These are phyloP conservation scores for Isabelozyma gotoi DNA, from an alignment of 805 yeast species.

Conservation along the genomic window DNA sequence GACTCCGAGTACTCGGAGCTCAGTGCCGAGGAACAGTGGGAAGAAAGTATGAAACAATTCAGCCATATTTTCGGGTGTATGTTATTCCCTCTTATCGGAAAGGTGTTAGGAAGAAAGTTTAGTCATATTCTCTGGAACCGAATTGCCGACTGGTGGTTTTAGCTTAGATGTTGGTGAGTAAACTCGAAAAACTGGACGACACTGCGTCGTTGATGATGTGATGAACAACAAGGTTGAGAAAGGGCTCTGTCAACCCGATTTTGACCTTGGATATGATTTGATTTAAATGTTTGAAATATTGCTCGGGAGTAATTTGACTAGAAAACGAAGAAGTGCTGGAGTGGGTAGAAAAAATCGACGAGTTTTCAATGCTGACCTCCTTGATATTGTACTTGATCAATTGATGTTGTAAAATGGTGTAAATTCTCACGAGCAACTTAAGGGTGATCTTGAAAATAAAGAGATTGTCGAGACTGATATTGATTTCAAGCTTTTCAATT, in stretches of 20 bases:
- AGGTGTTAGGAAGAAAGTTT: slow-evolving; percentile 61
- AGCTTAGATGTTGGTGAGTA: slow-evolving; percentile 16
- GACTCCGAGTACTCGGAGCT: slow-evolving; percentile 14
- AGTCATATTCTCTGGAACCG: slow-evolving; percentile 44
- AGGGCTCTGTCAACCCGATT: slow-evolving; percentile 41
- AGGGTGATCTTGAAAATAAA: slow-evolving; percentile 37
- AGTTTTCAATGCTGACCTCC: slow-evolving; percentile 17
- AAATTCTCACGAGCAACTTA: slow-evolving; percentile 26
- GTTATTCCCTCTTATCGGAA: slow-evolving; percentile 65
- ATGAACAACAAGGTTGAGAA: slow-evolving; percentile 24
- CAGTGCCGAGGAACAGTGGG: slow-evolving; percentile 72
- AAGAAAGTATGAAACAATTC: slow-evolving; percentile 61
- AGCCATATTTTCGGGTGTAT: slow-evolving; percentile 58
- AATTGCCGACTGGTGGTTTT: slow-evolving; percentile 36
- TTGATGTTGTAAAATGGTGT: slow-evolving; percentile 24
- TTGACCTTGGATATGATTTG: slow-evolving; percentile 27
- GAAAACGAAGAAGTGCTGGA: slow-evolving; percentile 19
- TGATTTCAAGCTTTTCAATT: slow-evolving; percentile 44
- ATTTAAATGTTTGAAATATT: slow-evolving; percentile 26
- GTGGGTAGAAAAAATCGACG: slow-evolving; percentile 35
- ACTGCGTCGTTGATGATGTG: slow-evolving; percentile 32
- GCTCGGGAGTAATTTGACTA: slow-evolving; percentile 25
- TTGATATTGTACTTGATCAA: slow-evolving; percentile 6
- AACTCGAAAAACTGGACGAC: slow-evolving; percentile 26
- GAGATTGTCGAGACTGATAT: slow-evolving; percentile 37